Percentiles rank a stretch among this genome's conserved stretches.
phyloP scores from a whole-genome alignment of 768 basidiomycete species.

The Strobilomyces dryophilus region DNA sequence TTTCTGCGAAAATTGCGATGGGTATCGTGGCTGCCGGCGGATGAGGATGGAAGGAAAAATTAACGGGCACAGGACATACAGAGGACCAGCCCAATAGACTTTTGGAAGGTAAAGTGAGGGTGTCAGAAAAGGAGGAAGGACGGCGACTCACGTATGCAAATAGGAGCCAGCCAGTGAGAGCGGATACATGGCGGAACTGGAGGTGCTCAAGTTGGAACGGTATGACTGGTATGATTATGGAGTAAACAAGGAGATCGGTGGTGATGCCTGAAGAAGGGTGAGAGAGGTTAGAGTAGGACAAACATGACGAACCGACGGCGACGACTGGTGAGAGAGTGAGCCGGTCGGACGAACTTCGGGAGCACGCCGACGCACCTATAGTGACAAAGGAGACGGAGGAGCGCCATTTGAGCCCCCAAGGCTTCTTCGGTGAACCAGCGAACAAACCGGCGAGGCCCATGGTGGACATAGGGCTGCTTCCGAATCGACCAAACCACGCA shows the following conservation, averaged over 20 bases:
- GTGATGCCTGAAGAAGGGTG: conserved; percentile 29
- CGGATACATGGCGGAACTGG: conserved; percentile 42
- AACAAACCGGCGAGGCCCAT: conserved; percentile 7
- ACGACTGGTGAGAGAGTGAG: conserved; percentile 34
- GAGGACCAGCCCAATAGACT: conserved; percentile 55
- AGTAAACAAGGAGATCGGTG: conserved; percentile 57
- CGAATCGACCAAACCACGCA: not conserved
- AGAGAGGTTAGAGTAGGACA: not conserved
- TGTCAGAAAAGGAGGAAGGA: conserved; percentile 3
- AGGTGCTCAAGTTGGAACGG: conserved; percentile 58
- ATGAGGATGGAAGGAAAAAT: not conserved
- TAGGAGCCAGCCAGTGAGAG: conserved; percentile 55
- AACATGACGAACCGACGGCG: conserved; percentile 39
- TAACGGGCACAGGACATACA: conserved; percentile 34
- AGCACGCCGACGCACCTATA: conserved; percentile 27
- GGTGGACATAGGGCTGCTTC: not conserved
- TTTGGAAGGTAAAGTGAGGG: conserved; percentile 2
- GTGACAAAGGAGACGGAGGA: conserved; percentile 57
- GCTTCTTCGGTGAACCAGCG: conserved; percentile 13
- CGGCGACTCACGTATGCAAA: conserved; percentile 46
- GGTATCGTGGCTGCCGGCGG: conserved; percentile 47
- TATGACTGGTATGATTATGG: conserved; percentile 58
- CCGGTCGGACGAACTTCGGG: too few relatives aligned
- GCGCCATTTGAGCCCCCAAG: conserved; percentile 52
- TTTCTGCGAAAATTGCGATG: conserved; percentile 53